phyloP scores from a whole-genome alignment of 306 rosid species.

The Erythrophleum fordii region DNA sequence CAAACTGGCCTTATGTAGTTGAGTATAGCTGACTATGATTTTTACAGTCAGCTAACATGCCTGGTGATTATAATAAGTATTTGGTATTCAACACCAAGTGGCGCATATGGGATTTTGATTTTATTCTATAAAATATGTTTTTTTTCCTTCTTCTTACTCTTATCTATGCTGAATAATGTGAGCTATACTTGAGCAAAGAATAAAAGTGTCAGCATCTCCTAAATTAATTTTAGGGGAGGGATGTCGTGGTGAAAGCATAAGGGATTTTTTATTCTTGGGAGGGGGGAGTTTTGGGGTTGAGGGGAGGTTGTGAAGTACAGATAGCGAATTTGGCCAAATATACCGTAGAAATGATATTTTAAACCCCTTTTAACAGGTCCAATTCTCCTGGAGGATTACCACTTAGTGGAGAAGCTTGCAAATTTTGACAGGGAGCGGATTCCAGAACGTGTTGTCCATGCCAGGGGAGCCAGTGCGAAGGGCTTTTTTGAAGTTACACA shows the following conservation, averaged over 20 bases:
- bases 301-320: background rate
- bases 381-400: conserved; percentile 85
- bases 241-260: background rate
- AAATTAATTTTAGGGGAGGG: background rate
- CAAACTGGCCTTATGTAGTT: background rate
- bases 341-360: conserved; percentile 2
- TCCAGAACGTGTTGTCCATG: conserved; percentile 92
- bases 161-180: conserved; percentile 6
- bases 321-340: conserved; percentile 1
- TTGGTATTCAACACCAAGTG: conserved; percentile 14
- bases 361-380: conserved; percentile 55
- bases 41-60: background rate
- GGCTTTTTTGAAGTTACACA: conserved; percentile 91
- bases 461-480: conserved; percentile 88
- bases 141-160: background rate
- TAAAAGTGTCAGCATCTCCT: background rate
- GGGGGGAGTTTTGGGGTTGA: background rate
- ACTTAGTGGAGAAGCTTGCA: conserved; percentile 83
- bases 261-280: background rate
- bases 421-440: conserved; percentile 81
- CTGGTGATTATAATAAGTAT: background rate
- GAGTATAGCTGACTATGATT: background rate
- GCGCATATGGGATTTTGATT: background rate
- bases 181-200: background rate
- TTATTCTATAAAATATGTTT: background rate